These are phyloP conservation scores for Ganoderma leucocontextum DNA, from an alignment of 1,284 basidiomycete species.

Conservation along the genomic window DNA sequence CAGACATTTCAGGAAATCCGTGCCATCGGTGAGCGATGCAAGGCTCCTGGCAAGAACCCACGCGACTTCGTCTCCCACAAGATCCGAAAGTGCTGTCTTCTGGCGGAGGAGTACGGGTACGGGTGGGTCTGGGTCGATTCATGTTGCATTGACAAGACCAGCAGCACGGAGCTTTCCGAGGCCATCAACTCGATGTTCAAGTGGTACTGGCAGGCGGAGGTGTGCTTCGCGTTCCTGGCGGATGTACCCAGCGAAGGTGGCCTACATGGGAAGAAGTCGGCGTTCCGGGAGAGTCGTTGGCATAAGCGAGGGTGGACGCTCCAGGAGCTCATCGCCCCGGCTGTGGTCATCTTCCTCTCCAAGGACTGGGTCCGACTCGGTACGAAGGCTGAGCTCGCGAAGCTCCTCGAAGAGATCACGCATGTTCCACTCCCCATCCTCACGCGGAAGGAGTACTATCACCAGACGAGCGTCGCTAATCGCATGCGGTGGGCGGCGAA, in stretches of 20 bases:
- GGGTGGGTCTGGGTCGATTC: slow-evolving; percentile 12
- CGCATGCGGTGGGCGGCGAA: slow-evolving; percentile 8
- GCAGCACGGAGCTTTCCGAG: slow-evolving; percentile 10
- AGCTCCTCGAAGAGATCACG: neutral
- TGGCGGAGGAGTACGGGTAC: slow-evolving; percentile 7
- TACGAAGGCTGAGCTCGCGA: neutral
- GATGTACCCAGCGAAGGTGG: neutral
- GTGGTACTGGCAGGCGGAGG: slow-evolving; percentile 8
- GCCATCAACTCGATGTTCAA: slow-evolving; percentile 8
- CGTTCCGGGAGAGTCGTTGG: slow-evolving; percentile 2
- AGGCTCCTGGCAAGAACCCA: neutral
- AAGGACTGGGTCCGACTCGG: slow-evolving; percentile 6
- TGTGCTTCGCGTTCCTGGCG: slow-evolving; percentile 13
- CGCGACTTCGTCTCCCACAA: slow-evolving; percentile 1
- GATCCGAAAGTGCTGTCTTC: slow-evolving; percentile 3
- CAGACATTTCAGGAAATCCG: slow-evolving; percentile 5
- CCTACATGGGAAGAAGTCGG: neutral
- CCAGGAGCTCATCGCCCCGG: slow-evolving; percentile 16
- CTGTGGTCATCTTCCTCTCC: slow-evolving; percentile 9
- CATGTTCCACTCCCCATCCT: neutral
- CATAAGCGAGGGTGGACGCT: slow-evolving; percentile 12
- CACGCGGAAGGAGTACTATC: neutral
- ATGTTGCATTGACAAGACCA: slow-evolving; percentile 13
- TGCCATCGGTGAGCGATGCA: neutral
- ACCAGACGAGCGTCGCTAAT: neutral